Percentiles rank a stretch among this genome's conserved stretches.
These are phyloP conservation scores for Boletus sp. DNA, from an alignment of 1,284 basidiomycete genomes.

Conservation along the genomic window DNA sequence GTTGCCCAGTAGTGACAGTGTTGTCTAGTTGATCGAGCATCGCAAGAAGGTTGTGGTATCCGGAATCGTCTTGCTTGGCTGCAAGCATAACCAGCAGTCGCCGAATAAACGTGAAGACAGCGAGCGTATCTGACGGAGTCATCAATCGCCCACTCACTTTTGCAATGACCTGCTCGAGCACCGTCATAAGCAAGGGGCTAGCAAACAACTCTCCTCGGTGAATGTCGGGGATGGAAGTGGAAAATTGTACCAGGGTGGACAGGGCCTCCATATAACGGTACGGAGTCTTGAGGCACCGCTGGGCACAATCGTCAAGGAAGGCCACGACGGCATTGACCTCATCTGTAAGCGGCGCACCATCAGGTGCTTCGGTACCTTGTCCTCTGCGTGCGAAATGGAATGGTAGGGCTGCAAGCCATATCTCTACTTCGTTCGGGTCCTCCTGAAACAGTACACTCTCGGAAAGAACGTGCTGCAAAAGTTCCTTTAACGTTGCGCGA, in stretches of 20 bases:
- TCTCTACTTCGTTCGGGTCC: constrained; percentile 63
- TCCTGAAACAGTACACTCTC: constrained; percentile 81
- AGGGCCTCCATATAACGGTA: constrained; percentile 83
- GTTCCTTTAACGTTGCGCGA: constrained; percentile 49
- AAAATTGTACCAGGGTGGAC: constrained; percentile 15
- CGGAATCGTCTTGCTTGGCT: constrained; percentile 43
- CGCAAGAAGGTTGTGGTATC: constrained; percentile 36
- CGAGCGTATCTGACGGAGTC: constrained; percentile 56
- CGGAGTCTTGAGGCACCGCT: constrained; percentile 80
- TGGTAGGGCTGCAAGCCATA: constrained; percentile 72
- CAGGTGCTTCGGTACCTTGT: constrained; percentile 40
- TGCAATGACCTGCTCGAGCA: constrained; percentile 71
- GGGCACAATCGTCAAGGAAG: constrained; percentile 85
- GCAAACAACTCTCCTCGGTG: constrained; percentile 32
- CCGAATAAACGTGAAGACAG: constrained; percentile 59
- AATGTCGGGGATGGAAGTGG: background rate
- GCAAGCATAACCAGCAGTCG: constrained; percentile 56
- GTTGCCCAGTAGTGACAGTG: constrained; percentile 21
- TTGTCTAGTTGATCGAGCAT: constrained; percentile 39
- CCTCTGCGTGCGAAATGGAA: constrained; percentile 32
- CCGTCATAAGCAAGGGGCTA: constrained; percentile 73
- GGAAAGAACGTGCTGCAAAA: constrained; percentile 62
- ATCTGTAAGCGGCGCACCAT: constrained; percentile 52
- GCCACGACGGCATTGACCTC: constrained; percentile 59
- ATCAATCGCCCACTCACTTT: constrained; percentile 55